Evolutionary conservation across 441 rosid species (phyloP), one percentile per base, ranked within the genome.

Genomic region (Geranium incanum): DNA sequence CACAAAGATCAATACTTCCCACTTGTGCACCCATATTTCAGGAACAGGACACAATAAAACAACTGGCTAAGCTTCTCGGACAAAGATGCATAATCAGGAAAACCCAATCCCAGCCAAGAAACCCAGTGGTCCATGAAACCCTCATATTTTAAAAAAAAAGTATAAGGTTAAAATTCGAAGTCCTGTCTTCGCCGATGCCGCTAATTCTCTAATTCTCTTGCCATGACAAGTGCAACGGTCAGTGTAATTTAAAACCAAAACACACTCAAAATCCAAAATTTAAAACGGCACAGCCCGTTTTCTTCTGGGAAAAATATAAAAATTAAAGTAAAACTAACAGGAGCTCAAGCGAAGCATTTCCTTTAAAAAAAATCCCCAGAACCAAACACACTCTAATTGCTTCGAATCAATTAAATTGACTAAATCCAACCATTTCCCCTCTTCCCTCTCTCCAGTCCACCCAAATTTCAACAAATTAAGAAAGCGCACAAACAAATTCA

Each of bases 101-200:
- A 59, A 66, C 41, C 23, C 0, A 57, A 33, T 28, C 38, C 65
- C 7, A 48, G 50, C 41, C 52, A 23, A 70, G 72, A 70, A 60
- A 38, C n/a, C 7, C 15, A 65, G 81, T 82, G 86, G 84, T 66
- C 84, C 82, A 63, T 68, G 69, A 69, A 65, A 50, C 75, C 73
- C 73, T 72, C 76, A 11, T 60, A 70, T 70, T 77, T 33, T 7
- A 7, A 23, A 16, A 50, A 33, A 7, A 23, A 16, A 38, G 19
- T 16, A 50, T 50, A 50, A 50, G 18, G 59, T 50, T 50, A 3
- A 12, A 12, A 7, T 6, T n/a, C 5, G 4, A 52, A 16, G 18
- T n/a, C 15, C 18, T 16, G 60, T 3, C 13, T n/a, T 52, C 13
- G n/a, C 18, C 60, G 16, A 55, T 55, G 19, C 62, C 62, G 62